Base-by-base conservation (phyloP, 2,329 filamentous ascomycete genomes). In the Fusarium neocosmosporiellum region DNA sequence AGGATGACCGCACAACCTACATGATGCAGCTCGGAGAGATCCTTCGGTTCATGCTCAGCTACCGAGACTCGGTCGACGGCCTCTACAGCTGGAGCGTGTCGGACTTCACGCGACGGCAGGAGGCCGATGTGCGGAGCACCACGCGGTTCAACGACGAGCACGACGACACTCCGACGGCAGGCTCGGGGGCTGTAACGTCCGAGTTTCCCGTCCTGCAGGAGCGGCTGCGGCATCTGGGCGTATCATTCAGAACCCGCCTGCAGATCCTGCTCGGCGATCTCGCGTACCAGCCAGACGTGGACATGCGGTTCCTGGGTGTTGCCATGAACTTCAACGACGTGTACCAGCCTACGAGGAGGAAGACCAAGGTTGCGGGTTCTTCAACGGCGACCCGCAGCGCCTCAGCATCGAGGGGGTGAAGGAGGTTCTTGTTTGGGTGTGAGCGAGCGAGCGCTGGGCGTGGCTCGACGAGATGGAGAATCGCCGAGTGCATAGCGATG, bases 281-380 rank as follows among this genome's bases (percentile, higher is more conserved):
- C 71, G 93, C 94, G 10, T 96, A 97, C 83, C 96, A 98, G 83
- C 92, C 95, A 1, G 96, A 99, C 81, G 92, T 95, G 59, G 96
- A 99, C 81, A 94, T 99, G 91, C 89, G 96, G 63, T 98, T 98
- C 86, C 84, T 99, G 74, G 96, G 94, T 41, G 95, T 98, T 54
- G 94, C 96, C 43, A 98, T 99, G 94, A 99, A 98, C 83, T 99
- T 98, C 83, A 99, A 99, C 83, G 96, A 98, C 80, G 93, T 97
- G 29, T 98, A 98, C 82, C 90, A 94, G 82, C 93, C 94, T 16
- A 89, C 91, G 50, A 87, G 91, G 77, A 89, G 91, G 80, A 91
- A 91, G 83, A 84, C 88, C 66, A 87, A 85, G 81, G 59, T 77
- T 7, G 70, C 74, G 14, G 73, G 76, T 7, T 66, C 70, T 13